Base-by-base conservation (phyloP, 768 basidiomycete species). In the Rossbeevera mucosa region DNA sequence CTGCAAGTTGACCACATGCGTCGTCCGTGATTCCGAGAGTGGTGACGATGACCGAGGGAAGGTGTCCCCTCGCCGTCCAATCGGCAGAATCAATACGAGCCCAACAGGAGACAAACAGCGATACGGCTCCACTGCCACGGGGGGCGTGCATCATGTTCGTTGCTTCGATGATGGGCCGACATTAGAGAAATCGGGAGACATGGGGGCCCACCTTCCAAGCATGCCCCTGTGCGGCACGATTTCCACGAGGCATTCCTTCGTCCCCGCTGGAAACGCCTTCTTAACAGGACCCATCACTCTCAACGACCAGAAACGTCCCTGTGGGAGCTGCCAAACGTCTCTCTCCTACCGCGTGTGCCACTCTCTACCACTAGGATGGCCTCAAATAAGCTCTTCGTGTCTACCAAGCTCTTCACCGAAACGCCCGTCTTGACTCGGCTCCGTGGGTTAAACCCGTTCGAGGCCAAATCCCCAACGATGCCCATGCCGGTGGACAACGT, bases 401-500 rank as follows among this genome's bases (percentile, higher is more conserved):
- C 58, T 24, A 20, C 41, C 54, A 57, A 33, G 53, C 58, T 64
- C 58, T 59, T 65, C 47, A 52, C 56, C 36, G 59, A 66, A 29
- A 63, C 57, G 12, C 55, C 64, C 21, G 51, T 63, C 42, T 40
- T 65, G 0, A 59, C 53, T 50, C 55, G 59, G 42, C 45, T 68
- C 25, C 64, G 66, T 36, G 59, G 55, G 52, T 51, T 67, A 12
- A 63, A 59, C 40, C 65, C 54, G 18, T 59, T 66, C 22, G 64
- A 64, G 45, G 26, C 53, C 25, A 66, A 59, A 49, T 16, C 59
- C 14, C 49, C 50, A n/a, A 26, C 53, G 25, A 52, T 59, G 55
- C 64, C 66, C 42, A 59, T 66, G 64, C 66, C 65, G n/a, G 66
- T 68, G 26, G 48, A 59, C 36, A 68, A 68, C 28, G 65, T 66